A percentile compares a stretch with the other conserved stretches of the same genome.
phyloP scores from a whole-genome alignment of 306 rosid species.

The Psophocarpus tetragonolobus region DNA sequence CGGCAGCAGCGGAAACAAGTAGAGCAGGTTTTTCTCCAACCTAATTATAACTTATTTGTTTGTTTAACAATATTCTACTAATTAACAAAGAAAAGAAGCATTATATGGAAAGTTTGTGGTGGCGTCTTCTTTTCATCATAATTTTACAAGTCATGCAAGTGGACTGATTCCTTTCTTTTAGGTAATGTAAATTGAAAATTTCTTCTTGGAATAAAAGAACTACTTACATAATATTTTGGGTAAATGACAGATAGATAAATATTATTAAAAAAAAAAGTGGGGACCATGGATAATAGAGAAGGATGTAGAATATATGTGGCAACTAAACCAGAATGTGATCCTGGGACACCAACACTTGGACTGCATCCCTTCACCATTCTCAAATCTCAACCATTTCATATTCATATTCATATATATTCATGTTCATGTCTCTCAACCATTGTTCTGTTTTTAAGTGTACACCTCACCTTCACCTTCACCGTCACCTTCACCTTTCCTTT shows the following conservation, averaged over 20 bases:
- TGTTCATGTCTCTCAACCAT: too few relatives aligned
- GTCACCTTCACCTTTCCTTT: background rate
- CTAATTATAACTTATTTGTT: background rate
- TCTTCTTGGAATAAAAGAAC: background rate
- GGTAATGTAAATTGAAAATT: background rate
- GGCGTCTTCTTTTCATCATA: background rate
- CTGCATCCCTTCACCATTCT: background rate
- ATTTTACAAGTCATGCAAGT: conserved; percentile 18
- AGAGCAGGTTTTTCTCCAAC: background rate
- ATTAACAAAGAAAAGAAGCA: background rate
- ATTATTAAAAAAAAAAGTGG: background rate
- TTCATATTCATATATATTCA: too few relatives aligned
- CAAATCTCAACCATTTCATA: background rate
- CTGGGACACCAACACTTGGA: background rate
- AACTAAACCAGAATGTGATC: conserved; percentile 15
- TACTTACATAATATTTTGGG: background rate
- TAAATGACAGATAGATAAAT: background rate
- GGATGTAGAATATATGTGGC: conserved; percentile 1
- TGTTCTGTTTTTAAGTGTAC: too few relatives aligned
- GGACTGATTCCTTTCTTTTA: conserved; percentile 13
- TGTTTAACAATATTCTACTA: background rate
- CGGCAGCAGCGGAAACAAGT: too few relatives aligned
- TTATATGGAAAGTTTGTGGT: background rate
- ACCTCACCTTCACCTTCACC: conserved; percentile 20
- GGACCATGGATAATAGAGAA: conserved; percentile 19